phyloP scores from a whole-genome alignment of 2,329 filamentous ascomycete species.

The Metarhizium album region DNA sequence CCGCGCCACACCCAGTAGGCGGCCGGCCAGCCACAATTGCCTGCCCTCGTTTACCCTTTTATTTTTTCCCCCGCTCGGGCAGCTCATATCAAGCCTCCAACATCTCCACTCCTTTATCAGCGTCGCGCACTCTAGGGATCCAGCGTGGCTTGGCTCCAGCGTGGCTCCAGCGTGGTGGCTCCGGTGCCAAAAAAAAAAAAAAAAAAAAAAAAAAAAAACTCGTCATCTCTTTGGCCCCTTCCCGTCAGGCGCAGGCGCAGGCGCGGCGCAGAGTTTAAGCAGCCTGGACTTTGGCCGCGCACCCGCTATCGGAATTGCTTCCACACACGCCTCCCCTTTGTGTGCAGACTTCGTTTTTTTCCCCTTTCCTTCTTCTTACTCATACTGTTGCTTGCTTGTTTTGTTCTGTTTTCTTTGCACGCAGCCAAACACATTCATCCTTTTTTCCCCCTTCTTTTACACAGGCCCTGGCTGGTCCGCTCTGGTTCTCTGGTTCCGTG shows the following conservation, averaged over 20 bases:
- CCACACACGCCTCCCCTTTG: conserved; percentile 7
- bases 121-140: neutral
- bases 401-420: neutral
- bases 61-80: neutral
- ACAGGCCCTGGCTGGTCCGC: neutral
- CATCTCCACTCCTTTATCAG: neutral
- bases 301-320: conserved; percentile 20
- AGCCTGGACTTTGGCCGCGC: conserved; percentile 6
- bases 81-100: neutral
- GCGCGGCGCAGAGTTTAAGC: too few species aligned
- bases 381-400: neutral
- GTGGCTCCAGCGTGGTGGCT: conserved; percentile 13
- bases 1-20: neutral
- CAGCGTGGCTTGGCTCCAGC: conserved; percentile 5
- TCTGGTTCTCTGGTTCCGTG: conserved; percentile 3
- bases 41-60: neutral
- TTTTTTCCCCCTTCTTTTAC: neutral
- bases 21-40: neutral
- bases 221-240: conserved; percentile 17
- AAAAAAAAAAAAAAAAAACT: conserved; percentile 19
- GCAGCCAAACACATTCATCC: neutral
- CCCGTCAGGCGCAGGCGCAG: neutral
- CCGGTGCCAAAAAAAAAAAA: conserved; percentile 16
- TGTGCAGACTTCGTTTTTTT: conserved; percentile 21
- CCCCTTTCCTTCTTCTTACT: conserved; percentile 9